A percentile compares a stretch with the other conserved stretches of the same genome.
phyloP scores from a whole-genome alignment of 2,329 filamentous ascomycete genomes.

The Mycogone perniciosa region DNA sequence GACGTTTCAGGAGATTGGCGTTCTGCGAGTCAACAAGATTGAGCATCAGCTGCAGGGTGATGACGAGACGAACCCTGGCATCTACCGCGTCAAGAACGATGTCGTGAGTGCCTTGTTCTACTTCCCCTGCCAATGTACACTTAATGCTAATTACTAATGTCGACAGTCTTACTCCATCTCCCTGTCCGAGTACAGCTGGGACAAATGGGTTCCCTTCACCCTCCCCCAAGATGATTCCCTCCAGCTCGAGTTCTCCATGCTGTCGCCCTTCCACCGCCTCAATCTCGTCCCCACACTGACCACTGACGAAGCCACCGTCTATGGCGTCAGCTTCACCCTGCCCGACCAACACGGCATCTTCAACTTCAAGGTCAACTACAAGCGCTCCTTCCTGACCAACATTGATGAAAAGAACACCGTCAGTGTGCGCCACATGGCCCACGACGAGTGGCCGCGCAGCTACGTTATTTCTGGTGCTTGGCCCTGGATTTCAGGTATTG shows the following conservation, averaged over 20 bases:
- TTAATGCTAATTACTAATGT: neutral
- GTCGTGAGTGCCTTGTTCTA: slow-evolving; percentile 59
- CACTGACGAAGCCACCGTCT: slow-evolving; percentile 65
- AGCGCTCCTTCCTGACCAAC: slow-evolving; percentile 82
- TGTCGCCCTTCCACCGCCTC: slow-evolving; percentile 92
- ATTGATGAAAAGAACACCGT: slow-evolving; percentile 93
- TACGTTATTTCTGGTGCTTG: slow-evolving; percentile 85
- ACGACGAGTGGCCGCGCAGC: slow-evolving; percentile 92
- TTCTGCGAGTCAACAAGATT: slow-evolving; percentile 76
- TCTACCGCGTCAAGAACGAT: slow-evolving; percentile 95
- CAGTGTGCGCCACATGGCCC: slow-evolving; percentile 91
- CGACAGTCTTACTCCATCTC: slow-evolving; percentile 76
- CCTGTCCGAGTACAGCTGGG: slow-evolving; percentile 74
- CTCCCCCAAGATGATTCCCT: slow-evolving; percentile 64
- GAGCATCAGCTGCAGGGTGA: slow-evolving; percentile 62
- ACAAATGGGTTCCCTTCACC: slow-evolving; percentile 68
- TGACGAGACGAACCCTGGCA: slow-evolving; percentile 67
- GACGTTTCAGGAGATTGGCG: slow-evolving; percentile 91
- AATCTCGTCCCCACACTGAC: slow-evolving; percentile 53
- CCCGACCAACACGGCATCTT: slow-evolving; percentile 99
- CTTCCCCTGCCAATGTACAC: neutral
- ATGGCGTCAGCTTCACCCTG: slow-evolving; percentile 67
- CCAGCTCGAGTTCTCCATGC: slow-evolving; percentile 97
- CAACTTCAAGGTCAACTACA: slow-evolving; percentile 97
- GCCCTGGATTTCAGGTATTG: slow-evolving; percentile 90